Evolutionary conservation across 2,329 filamentous ascomycete genomes (phyloP).

Genomic region (Xenosphaeropsis pyriputrescens): DNA sequence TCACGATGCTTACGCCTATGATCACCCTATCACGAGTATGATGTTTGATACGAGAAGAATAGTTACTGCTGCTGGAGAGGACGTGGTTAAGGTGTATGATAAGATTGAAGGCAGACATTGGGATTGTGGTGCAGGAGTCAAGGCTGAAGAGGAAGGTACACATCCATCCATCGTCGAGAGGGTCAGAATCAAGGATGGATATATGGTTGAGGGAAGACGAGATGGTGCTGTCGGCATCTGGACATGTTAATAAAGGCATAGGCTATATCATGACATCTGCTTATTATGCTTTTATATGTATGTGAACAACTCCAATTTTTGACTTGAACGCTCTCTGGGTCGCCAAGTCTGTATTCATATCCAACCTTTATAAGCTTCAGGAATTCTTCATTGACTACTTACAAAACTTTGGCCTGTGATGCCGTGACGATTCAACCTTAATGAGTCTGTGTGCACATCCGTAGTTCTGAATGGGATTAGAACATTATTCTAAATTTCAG

Average conservation of each 20-base stretch:
- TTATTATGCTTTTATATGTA: no score
- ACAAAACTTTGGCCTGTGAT: no score
- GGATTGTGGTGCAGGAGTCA: conserved; percentile 81
- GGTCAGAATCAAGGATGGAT: conserved; percentile 86
- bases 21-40: conserved; percentile 84
- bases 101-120: conserved; percentile 92
- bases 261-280: no score
- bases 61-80: conserved; percentile 77
- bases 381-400: no score
- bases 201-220: conserved; percentile 76
- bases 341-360: no score
- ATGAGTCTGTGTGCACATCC: no score
- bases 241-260: conserved; percentile 42
- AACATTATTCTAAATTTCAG: no score
- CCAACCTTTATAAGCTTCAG: no score
- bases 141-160: conserved; percentile 50
- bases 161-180: conserved; percentile 60
- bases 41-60: conserved; percentile 92
- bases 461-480: no score
- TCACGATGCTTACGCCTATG: conserved; percentile 90
- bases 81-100: conserved; percentile 95
- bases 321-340: no score
- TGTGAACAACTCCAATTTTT: no score
- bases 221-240: conserved; percentile 86
- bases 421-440: no score